Conservation (phyloP, 352 stramenopile genomes). For the Pythium phragmitis region DNA sequence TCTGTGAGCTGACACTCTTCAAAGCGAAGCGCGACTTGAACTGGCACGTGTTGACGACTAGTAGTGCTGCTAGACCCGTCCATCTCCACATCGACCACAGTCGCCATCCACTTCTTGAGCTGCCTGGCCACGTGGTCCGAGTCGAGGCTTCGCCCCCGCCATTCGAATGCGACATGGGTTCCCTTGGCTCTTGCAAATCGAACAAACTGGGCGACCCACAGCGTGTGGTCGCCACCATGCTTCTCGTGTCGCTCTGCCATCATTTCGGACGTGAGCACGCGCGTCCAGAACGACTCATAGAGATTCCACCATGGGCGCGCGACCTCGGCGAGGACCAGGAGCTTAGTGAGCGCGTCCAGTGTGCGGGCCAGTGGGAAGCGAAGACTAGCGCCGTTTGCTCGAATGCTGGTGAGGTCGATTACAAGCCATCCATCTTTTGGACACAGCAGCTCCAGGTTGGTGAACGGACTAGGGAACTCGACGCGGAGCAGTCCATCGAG, state of each 20-base stretch:
- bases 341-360: background rate
- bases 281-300: constrained; percentile 1
- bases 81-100: too few relatives aligned
- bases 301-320: background rate
- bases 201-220: background rate
- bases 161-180: constrained; percentile 1
- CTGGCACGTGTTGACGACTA: background rate
- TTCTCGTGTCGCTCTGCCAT: background rate
- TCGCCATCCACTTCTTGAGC: background rate
- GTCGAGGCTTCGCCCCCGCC: background rate
- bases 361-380: background rate
- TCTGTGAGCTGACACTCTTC: constrained; percentile 4
- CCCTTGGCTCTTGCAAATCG: background rate
- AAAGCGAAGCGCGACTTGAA: constrained; percentile 3
- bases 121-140: background rate
- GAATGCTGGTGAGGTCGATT: background rate
- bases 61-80: background rate
- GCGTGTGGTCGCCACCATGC: background rate
- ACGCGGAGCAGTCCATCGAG: constrained; percentile 3
- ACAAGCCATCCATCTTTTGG: constrained; percentile 6
- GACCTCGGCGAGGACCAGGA: background rate
- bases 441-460: background rate
- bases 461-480: constrained; percentile 11
- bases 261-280: constrained; percentile 6
- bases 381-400: background rate